These are phyloP conservation scores for Gossypium gossypioides DNA, from an alignment of 441 rosid species.

Conservation along the genomic window DNA sequence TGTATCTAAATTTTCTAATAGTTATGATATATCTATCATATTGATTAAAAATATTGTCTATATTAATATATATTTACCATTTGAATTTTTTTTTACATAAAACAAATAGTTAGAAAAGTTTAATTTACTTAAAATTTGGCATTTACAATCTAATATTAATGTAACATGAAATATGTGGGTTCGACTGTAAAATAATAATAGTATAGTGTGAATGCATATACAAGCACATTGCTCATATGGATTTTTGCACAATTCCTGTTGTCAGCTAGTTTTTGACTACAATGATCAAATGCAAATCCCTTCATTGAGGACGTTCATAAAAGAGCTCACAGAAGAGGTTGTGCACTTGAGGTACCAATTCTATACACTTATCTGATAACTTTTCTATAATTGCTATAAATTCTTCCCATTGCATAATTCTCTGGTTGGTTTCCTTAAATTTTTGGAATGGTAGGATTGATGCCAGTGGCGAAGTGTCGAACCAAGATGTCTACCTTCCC, in stretches of 20 bases:
- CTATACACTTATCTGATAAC: neutral
- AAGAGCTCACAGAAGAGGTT: constrained; percentile 23
- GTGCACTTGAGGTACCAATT: constrained; percentile 28
- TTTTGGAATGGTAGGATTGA: constrained; percentile 24
- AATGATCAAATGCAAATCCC: constrained; percentile 41
- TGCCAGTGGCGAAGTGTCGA: constrained; percentile 30
- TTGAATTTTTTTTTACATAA: too few species aligned
- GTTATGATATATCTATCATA: too few species aligned
- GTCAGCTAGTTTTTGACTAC: constrained; percentile 42
- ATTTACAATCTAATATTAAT: too few species aligned
- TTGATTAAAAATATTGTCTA: too few species aligned
- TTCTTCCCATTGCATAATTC: neutral
- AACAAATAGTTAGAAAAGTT: too few species aligned
- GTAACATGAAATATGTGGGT: too few species aligned
- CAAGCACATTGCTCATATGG: neutral
- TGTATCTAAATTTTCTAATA: too few species aligned
- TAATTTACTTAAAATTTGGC: too few species aligned
- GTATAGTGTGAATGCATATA: neutral
- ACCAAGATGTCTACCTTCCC: constrained; percentile 35
- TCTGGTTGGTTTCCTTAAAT: neutral
- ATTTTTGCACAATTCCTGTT: constrained; percentile 6
- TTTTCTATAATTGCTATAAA: neutral
- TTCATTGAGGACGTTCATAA: constrained; percentile 19
- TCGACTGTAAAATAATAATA: too few species aligned
- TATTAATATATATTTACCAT: too few species aligned